phyloP scores from a whole-genome alignment of 208 protist species.

The Acanthamoeba sp. region DNA sequence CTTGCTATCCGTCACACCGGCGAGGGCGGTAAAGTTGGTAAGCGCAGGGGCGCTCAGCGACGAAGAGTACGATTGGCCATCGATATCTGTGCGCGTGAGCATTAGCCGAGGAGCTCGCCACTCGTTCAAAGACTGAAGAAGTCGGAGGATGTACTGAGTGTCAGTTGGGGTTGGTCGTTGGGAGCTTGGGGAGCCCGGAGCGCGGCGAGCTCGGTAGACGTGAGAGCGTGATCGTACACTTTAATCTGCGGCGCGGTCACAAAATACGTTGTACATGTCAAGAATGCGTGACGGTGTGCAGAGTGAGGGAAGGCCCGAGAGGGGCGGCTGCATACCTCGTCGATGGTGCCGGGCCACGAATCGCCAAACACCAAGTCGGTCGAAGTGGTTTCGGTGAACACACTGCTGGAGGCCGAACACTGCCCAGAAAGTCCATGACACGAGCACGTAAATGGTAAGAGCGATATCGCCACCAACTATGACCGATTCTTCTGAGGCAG shows the following conservation, averaged over 20 bases:
- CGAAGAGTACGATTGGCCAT: neutral
- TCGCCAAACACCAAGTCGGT: constrained; percentile 14
- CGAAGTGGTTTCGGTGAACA: constrained; percentile 27
- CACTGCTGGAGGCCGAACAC: neutral
- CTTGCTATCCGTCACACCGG: neutral
- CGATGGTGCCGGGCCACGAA: constrained; percentile 40
- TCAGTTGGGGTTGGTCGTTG: constrained; percentile 30
- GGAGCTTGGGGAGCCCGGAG: neutral
- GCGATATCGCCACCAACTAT: no score
- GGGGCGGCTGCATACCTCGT: neutral
- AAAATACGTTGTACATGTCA: no score
- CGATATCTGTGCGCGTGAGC: neutral
- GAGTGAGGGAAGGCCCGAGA: neutral
- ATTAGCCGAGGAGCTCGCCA: neutral
- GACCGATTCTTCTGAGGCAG: no score
- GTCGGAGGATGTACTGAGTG: neutral
- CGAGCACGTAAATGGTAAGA: neutral
- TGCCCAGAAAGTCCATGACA: neutral
- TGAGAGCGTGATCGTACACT: constrained; percentile 26
- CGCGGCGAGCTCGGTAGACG: neutral
- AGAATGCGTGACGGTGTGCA: no score
- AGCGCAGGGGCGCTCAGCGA: constrained; percentile 13
- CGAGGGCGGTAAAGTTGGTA: constrained; percentile 9
- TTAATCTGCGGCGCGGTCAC: no score
- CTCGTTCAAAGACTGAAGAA: neutral